These are phyloP conservation scores for Aspergillus carbonarius DNA, from an alignment of 2,329 filamentous ascomycete species.

Conservation along the genomic window DNA sequence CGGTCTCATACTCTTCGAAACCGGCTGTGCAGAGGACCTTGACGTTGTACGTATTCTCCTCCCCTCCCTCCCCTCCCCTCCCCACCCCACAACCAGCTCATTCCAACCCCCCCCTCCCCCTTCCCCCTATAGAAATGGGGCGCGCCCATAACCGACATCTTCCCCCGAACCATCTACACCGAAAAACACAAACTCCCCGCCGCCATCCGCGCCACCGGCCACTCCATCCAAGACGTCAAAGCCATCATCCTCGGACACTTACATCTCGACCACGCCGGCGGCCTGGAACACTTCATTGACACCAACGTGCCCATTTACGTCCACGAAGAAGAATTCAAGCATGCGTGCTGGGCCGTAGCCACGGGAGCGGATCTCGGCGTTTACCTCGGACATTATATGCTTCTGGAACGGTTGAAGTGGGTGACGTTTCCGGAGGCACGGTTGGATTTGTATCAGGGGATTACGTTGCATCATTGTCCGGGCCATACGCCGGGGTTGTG, in stretches of 20 bases:
- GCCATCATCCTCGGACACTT: slow-evolving; percentile 49
- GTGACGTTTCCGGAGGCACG: slow-evolving; percentile 42
- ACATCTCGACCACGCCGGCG: slow-evolving; percentile 51
- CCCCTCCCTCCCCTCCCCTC: neutral
- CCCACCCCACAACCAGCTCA: neutral
- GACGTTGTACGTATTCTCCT: slow-evolving; percentile 29
- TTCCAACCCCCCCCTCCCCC: too few relatives aligned
- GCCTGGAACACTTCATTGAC: slow-evolving; percentile 46
- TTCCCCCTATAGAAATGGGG: slow-evolving; percentile 31
- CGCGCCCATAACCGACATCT: slow-evolving; percentile 39
- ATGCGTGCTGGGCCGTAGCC: slow-evolving; percentile 47
- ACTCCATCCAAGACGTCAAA: slow-evolving; percentile 50
- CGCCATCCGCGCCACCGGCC: slow-evolving; percentile 39
- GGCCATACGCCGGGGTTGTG: slow-evolving; percentile 40
- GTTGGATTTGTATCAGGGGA: slow-evolving; percentile 42
- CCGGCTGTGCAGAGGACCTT: slow-evolving; percentile 47
- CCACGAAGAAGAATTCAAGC: slow-evolving; percentile 49
- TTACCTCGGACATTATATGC: slow-evolving; percentile 40
- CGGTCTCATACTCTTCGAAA: slow-evolving; percentile 49
- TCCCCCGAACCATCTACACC: slow-evolving; percentile 37
- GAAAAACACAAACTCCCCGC: slow-evolving; percentile 35
- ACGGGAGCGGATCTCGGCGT: slow-evolving; percentile 44
- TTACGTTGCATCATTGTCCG: slow-evolving; percentile 38
- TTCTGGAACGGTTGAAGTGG: slow-evolving; percentile 42
- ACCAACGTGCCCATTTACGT: slow-evolving; percentile 49